These are phyloP conservation scores for Thuja plicata DNA, from an alignment of 83 land plant species.

Conservation along the genomic window DNA sequence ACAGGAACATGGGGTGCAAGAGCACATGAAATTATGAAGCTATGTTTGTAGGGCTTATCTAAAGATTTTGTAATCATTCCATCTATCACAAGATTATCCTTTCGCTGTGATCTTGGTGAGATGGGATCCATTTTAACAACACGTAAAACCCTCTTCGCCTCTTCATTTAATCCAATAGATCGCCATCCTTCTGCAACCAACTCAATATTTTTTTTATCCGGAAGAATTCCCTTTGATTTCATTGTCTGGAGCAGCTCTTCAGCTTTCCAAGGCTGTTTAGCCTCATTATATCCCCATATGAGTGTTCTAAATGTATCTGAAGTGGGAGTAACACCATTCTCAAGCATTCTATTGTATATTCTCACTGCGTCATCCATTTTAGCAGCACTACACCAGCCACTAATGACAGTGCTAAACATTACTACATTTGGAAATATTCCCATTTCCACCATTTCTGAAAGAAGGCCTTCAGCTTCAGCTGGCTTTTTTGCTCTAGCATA, in stretches of 20 bases:
- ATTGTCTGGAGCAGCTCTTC: constrained; percentile 71
- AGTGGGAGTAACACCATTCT: constrained; percentile 65
- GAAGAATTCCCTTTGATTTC: constrained; percentile 50
- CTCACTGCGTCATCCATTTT: constrained; percentile 76
- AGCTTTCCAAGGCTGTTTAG: constrained; percentile 74
- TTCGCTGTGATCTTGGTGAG: background rate
- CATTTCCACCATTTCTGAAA: constrained; percentile 44
- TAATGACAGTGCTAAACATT: constrained; percentile 83
- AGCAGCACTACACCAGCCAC: constrained; percentile 87
- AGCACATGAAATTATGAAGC: too few relatives aligned
- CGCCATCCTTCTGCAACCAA: constrained; percentile 85
- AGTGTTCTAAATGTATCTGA: constrained; percentile 77
- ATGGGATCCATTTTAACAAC: background rate
- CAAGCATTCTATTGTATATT: constrained; percentile 56
- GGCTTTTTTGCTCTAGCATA: constrained; percentile 73
- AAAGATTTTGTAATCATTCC: background rate
- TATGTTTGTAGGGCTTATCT: too few relatives aligned
- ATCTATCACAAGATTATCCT: background rate
- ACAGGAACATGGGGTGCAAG: too few relatives aligned
- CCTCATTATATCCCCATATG: constrained; percentile 92
- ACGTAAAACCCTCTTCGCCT: constrained; percentile 46
- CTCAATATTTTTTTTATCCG: constrained; percentile 45
- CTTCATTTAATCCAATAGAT: constrained; percentile 58
- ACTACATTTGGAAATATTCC: constrained; percentile 68
- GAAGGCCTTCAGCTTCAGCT: constrained; percentile 66